Percentiles rank a stretch among this genome's conserved stretches.
Conservation (phyloP, 2,329 filamentous ascomycete species). For the Fusarium anguioides region DNA sequence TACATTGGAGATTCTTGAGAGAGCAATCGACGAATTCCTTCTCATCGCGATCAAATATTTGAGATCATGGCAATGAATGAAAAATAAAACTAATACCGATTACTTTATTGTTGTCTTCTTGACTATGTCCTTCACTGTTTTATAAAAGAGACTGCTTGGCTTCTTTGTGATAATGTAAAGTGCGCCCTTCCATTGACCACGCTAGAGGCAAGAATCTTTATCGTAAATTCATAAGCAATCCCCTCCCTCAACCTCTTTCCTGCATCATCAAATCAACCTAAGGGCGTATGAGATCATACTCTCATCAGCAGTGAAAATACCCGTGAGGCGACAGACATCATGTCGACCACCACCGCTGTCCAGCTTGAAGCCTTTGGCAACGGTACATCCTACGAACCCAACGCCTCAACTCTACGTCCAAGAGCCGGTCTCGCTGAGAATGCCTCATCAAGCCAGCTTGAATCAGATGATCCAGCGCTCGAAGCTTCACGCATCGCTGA, state of each 20-base stretch:
- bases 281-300: background rate
- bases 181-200: slow-evolving; percentile 29
- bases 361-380: slow-evolving; percentile 29
- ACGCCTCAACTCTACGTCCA: slow-evolving; percentile 12
- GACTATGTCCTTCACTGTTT: too few relatives aligned
- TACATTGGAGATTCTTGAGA: too few relatives aligned
- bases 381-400: slow-evolving; percentile 1
- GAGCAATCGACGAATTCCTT: background rate
- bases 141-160: background rate
- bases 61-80: too few relatives aligned
- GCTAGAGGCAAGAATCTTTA: background rate
- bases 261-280: background rate
- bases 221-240: background rate
- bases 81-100: too few relatives aligned
- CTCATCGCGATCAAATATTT: too few relatives aligned
- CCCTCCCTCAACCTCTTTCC: fast-evolving
- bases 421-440: slow-evolving; percentile 12
- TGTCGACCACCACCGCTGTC: slow-evolving; percentile 31
- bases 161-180: slow-evolving; percentile 13
- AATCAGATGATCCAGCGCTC: slow-evolving; percentile 28
- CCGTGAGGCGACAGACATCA: background rate
- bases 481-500: slow-evolving; percentile 40
- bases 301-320: too few relatives aligned
- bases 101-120: too few relatives aligned
- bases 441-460: fast-evolving